These are phyloP conservation scores for Amaranthus hypochondriacus DNA, from an alignment of 148 eudicot genomes.

Conservation along the genomic window DNA sequence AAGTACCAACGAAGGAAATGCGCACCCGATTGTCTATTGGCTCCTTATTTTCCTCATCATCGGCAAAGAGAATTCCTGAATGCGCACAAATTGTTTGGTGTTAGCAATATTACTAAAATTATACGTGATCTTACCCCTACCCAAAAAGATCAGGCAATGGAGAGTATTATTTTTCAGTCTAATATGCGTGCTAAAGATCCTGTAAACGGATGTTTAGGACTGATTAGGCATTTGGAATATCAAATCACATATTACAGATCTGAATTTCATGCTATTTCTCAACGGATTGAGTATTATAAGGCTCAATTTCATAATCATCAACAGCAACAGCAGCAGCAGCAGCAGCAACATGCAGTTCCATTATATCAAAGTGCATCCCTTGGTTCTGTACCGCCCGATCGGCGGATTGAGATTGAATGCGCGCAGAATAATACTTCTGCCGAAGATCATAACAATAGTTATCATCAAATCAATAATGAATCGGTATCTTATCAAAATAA, in stretches of 20 bases:
- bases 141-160: slow-evolving; percentile 67
- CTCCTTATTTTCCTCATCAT: slow-evolving; percentile 80
- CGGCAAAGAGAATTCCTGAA: slow-evolving; percentile 60
- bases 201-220: slow-evolving; percentile 68
- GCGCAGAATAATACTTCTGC: background rate
- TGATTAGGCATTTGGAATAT: slow-evolving; percentile 42
- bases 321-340: slow-evolving; percentile 4
- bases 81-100: slow-evolving; percentile 87
- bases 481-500: background rate
- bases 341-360: slow-evolving; percentile 3
- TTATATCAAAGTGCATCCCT: too few species aligned
- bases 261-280: slow-evolving; percentile 54
- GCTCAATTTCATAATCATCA: slow-evolving; percentile 32
- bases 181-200: slow-evolving; percentile 77
- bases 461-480: background rate
- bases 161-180: slow-evolving; percentile 63
- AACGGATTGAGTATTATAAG: slow-evolving; percentile 53
- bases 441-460: background rate
- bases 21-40: slow-evolving; percentile 60
- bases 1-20: slow-evolving; percentile 81
- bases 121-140: slow-evolving; percentile 41
- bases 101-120: slow-evolving; percentile 80
- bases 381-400: too few species aligned
- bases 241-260: slow-evolving; percentile 38
- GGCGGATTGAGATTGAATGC: slow-evolving; percentile 4